Evolutionary conservation across 2,329 filamentous ascomycete species (phyloP).

Genomic region (Penicillium sp.): DNA sequence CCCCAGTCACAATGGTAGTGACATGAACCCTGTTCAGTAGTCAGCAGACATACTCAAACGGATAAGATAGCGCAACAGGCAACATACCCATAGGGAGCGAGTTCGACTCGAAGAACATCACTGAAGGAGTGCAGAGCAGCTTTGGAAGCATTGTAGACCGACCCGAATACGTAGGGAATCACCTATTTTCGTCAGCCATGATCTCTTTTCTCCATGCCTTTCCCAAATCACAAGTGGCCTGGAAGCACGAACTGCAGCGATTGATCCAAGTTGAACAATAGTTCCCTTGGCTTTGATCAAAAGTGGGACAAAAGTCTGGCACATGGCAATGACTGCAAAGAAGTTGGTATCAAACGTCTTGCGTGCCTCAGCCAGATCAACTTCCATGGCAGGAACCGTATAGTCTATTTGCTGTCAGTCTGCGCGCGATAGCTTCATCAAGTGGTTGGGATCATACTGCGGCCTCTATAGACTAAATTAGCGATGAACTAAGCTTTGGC

Average conservation of each 20-base stretch:
- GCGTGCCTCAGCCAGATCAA: slow-evolving; percentile 50
- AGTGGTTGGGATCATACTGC: slow-evolving; percentile 26
- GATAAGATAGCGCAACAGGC: background rate
- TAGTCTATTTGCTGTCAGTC: slow-evolving; percentile 45
- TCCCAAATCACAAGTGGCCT: background rate
- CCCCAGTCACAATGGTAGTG: slow-evolving; percentile 59
- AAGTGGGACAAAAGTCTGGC: slow-evolving; percentile 57
- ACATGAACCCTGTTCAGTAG: slow-evolving; percentile 47
- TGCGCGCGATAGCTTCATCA: background rate
- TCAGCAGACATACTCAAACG: background rate
- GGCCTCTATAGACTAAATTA: slow-evolving; percentile 22
- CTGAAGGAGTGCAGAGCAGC: slow-evolving; percentile 60
- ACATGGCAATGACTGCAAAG: slow-evolving; percentile 59
- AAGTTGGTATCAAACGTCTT: slow-evolving; percentile 56
- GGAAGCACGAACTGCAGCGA: slow-evolving; percentile 36
- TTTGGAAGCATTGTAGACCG: slow-evolving; percentile 60
- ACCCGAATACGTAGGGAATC: slow-evolving; percentile 47
- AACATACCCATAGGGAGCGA: slow-evolving; percentile 50
- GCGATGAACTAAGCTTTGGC: background rate
- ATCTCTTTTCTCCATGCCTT: background rate
- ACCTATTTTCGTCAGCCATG: slow-evolving; percentile 24
- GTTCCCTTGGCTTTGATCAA: slow-evolving; percentile 48
- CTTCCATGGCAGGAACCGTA: slow-evolving; percentile 58
- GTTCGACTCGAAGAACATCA: slow-evolving; percentile 59
- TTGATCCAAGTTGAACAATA: slow-evolving; percentile 48